Conservation (phyloP, 73 alveolate genomes). For the Diophrys appendiculata region DNA sequence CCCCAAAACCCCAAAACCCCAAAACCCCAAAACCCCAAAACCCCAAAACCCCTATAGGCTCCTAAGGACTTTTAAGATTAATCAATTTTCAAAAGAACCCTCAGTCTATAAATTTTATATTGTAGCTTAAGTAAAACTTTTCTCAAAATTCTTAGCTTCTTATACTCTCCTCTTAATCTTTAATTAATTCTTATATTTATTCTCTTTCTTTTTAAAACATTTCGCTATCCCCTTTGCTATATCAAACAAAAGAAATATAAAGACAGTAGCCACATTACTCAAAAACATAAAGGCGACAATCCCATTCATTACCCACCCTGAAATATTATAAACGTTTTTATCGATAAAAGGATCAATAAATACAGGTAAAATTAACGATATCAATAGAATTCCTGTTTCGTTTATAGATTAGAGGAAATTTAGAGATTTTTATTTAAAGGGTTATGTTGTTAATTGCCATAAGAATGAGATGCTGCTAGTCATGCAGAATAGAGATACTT, state of each 20-base stretch:
- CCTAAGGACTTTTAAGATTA: too few relatives aligned
- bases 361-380: not conserved
- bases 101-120: too few relatives aligned
- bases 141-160: too few relatives aligned
- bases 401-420: not conserved
- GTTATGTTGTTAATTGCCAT: not conserved
- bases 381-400: not conserved
- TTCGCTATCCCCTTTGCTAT: not conserved
- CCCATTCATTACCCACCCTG: not conserved
- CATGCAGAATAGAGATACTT: not conserved
- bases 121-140: too few relatives aligned
- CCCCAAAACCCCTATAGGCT: too few relatives aligned
- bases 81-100: too few relatives aligned
- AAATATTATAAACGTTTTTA: too few relatives aligned
- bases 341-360: not conserved
- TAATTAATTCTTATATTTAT: too few relatives aligned
- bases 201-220: not conserved
- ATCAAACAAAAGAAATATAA: too few relatives aligned
- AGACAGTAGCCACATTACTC: not conserved
- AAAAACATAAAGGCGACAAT: not conserved
- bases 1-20: too few relatives aligned
- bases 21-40: too few relatives aligned
- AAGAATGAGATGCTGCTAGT: not conserved
- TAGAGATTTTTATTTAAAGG: not conserved
- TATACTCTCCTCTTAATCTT: too few relatives aligned